Conservation (phyloP, 257 asterid genomes). For the Parsonsia alboflavescens region DNA sequence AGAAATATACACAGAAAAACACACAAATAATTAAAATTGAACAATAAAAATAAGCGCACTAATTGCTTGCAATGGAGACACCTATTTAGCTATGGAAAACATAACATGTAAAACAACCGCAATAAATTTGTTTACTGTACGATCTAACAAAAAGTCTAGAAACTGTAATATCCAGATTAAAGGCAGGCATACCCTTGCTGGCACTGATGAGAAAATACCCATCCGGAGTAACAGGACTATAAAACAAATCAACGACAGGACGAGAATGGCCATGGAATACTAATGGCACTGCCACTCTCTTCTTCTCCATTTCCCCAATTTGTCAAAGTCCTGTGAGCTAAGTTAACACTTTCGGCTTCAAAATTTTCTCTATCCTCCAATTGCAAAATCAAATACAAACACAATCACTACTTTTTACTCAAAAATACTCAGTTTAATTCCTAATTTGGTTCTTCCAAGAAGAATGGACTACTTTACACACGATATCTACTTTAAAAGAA, state of each 20-base stretch:
- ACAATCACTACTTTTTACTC: not conserved
- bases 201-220: slow-evolving; percentile 42
- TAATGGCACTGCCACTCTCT: slow-evolving; percentile 33
- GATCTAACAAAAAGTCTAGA: not conserved
- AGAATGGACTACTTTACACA: not conserved
- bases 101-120: not conserved
- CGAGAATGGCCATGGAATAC: slow-evolving; percentile 39
- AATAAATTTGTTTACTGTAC: too few species aligned
- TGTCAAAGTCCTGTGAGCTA: not conserved
- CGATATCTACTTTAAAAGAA: not conserved
- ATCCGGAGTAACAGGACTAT: slow-evolving; percentile 36
- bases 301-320: slow-evolving; percentile 29
- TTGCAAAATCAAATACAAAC: not conserved
- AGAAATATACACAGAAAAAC: not conserved
- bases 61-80: not conserved
- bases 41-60: not conserved
- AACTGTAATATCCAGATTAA: not conserved
- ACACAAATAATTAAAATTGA: not conserved
- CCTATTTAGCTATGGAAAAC: not conserved
- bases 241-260: slow-evolving; percentile 39
- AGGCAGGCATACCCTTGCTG: slow-evolving; percentile 25
- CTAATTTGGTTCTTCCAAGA: too few species aligned
- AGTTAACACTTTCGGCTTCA: not conserved
- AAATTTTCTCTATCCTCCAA: not conserved
- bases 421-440: not conserved